Percentiles rank a stretch among this genome's conserved stretches.
Evolutionary conservation across 2,329 filamentous ascomycete genomes (phyloP).

Genomic region (Dryadomyces quercus-mongolicae): DNA sequence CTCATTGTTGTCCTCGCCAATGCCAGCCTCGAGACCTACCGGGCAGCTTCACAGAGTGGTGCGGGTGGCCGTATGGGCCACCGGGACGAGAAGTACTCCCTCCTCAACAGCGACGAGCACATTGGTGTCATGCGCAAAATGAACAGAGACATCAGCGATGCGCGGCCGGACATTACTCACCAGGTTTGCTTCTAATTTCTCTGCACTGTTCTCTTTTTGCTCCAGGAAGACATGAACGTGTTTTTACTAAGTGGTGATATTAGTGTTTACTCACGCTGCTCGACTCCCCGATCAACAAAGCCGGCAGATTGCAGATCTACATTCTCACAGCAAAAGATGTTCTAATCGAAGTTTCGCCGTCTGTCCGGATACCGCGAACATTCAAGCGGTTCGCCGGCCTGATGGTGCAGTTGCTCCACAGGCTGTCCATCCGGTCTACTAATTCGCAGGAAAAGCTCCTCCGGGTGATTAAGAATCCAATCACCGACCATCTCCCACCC

Average conservation of each 20-base stretch:
- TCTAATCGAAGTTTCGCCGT: constrained; percentile 95
- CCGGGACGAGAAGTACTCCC: constrained; percentile 88
- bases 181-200: constrained; percentile 48
- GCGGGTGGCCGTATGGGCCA: constrained; percentile 51
- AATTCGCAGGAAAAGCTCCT: constrained; percentile 96
- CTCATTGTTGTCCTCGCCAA: constrained; percentile 95
- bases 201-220: constrained; percentile 5
- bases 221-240: constrained; percentile 14
- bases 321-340: constrained; percentile 97
- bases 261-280: constrained; percentile 94
- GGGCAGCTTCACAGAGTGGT: constrained; percentile 62
- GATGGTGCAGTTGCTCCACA: constrained; percentile 96
- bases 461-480: constrained; percentile 95
- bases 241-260: constrained; percentile 2
- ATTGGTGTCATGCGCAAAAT: constrained; percentile 99
- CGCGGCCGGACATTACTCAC: constrained; percentile 93
- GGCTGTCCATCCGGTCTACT: constrained; percentile 88
- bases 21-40: constrained; percentile 95
- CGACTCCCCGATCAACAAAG: constrained; percentile 98
- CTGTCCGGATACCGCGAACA: constrained; percentile 90
- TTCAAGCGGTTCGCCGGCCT: constrained; percentile 98
- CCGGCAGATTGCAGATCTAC: constrained; percentile 93
- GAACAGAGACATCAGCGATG: constrained; percentile 97
- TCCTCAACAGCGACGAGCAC: constrained; percentile 97
- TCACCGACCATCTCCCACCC: constrained; percentile 89